These are phyloP conservation scores for Ophioceras dolichostomum DNA, from an alignment of 2,329 filamentous ascomycete species.

Conservation along the genomic window DNA sequence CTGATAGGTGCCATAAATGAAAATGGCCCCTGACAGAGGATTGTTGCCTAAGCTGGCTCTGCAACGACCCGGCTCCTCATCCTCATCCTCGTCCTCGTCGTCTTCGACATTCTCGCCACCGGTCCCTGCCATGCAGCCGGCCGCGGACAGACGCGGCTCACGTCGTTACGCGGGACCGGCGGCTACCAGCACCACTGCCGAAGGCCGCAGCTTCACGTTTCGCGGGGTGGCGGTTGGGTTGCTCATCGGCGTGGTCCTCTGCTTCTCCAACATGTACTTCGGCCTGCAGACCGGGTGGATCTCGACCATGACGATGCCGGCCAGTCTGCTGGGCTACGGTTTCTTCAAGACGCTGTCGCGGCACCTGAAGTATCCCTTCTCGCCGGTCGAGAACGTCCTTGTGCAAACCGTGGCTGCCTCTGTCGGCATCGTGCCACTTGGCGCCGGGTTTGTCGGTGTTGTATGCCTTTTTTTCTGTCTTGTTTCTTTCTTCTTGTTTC, in stretches of 20 bases:
- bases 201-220: slow-evolving; percentile 65
- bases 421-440: slow-evolving; percentile 93
- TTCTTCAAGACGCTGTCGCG: slow-evolving; percentile 73
- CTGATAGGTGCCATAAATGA: too few species aligned
- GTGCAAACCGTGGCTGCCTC: slow-evolving; percentile 92
- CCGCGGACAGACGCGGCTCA: too few species aligned
- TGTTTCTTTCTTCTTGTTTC: too few species aligned
- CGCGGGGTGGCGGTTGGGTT: slow-evolving; percentile 72
- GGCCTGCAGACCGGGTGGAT: slow-evolving; percentile 68
- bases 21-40: slow-evolving; percentile 2
- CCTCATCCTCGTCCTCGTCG: too few species aligned
- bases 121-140: too few species aligned
- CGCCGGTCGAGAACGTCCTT: slow-evolving; percentile 89
- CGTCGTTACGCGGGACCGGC: too few species aligned
- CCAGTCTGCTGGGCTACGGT: slow-evolving; percentile 85
- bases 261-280: slow-evolving; percentile 97
- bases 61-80: too few species aligned
- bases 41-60: too few species aligned
- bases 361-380: slow-evolving; percentile 69
- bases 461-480: slow-evolving; percentile 20
- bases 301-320: slow-evolving; percentile 91
- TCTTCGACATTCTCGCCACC: not conserved
- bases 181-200: slow-evolving; percentile 1
- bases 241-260: slow-evolving; percentile 78
- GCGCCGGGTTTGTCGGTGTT: slow-evolving; percentile 90